Conservation (phyloP, 139 green algal genomes). For the Picocystis salinarum region DNA sequence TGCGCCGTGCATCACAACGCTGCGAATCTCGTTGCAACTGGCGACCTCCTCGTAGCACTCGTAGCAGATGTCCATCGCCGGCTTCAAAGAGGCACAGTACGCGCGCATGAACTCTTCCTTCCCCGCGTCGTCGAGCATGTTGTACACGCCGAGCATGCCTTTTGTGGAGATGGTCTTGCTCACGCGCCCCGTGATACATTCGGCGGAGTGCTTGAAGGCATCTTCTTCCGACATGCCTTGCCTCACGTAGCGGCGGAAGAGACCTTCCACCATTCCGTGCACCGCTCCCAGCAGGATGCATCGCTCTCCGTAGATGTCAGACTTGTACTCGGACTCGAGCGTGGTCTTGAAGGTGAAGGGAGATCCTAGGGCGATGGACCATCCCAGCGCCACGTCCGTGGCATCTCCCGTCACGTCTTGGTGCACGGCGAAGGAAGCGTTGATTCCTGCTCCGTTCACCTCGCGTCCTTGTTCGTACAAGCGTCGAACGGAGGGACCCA, state of each 20-base stretch:
- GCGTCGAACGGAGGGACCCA: constrained; percentile 89
- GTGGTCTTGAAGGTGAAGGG: constrained; percentile 97
- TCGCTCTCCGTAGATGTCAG: constrained; percentile 96
- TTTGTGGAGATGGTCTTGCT: constrained; percentile 78
- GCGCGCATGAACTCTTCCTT: constrained; percentile 77
- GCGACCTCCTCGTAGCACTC: constrained; percentile 98
- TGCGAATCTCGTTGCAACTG: constrained; percentile 95
- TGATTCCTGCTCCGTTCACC: constrained; percentile 96
- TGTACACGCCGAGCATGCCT: constrained; percentile 86
- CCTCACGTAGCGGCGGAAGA: constrained; percentile 75
- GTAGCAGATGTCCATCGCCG: constrained; percentile 90
- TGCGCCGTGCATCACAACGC: constrained; percentile 71
- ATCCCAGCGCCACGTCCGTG: constrained; percentile 89
- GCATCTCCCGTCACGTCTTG: constrained; percentile 90
- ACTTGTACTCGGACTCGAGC: constrained; percentile 96
- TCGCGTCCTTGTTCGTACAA: constrained; percentile 97
- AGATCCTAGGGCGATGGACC: constrained; percentile 83
- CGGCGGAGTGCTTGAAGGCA: constrained; percentile 85
- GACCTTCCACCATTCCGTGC: constrained; percentile 92
- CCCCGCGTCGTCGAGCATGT: constrained; percentile 50
- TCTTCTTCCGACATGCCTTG: constrained; percentile 60
- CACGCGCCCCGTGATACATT: constrained; percentile 95
- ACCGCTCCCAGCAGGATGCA: constrained; percentile 92
- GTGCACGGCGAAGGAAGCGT: constrained; percentile 96
- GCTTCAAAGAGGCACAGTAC: constrained; percentile 69